These are phyloP conservation scores for Omphalotus guepiniiformis DNA, from an alignment of 768 basidiomycete genomes.

Conservation along the genomic window DNA sequence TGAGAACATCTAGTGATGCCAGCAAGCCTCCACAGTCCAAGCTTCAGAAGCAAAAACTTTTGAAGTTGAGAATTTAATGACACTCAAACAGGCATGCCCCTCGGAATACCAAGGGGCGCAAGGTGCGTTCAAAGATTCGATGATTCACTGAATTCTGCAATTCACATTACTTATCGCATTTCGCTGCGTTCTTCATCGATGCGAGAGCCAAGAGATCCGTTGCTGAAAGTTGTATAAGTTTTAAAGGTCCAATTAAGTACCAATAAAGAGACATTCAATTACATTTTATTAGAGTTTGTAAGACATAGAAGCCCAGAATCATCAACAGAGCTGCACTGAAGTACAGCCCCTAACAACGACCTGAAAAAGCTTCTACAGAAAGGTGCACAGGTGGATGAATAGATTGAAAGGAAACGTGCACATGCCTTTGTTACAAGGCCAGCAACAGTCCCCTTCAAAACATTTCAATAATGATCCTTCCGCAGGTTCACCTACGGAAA, in stretches of 20 bases:
- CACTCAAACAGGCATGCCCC: slow-evolving; percentile 76
- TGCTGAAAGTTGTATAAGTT: slow-evolving; percentile 44
- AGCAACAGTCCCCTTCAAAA: slow-evolving; percentile 29
- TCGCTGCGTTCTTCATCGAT: slow-evolving; percentile 81
- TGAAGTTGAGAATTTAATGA: slow-evolving; percentile 53
- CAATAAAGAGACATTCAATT: slow-evolving; percentile 23
- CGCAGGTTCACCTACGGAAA: slow-evolving; percentile 81
- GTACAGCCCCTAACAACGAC: slow-evolving; percentile 1
- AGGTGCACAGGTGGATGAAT: slow-evolving; percentile 46
- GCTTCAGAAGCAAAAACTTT: slow-evolving; percentile 25
- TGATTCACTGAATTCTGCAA: slow-evolving; percentile 81
- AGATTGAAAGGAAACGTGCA: slow-evolving; percentile 34
- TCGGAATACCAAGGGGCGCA: slow-evolving; percentile 73
- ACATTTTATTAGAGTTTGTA: slow-evolving; percentile 20
- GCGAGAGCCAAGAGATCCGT: slow-evolving; percentile 75
- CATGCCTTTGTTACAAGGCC: slow-evolving; percentile 26
- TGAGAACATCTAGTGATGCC: slow-evolving; percentile 22
- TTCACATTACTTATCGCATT: slow-evolving; percentile 82
- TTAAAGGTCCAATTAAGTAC: slow-evolving; percentile 20
- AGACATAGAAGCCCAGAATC: slow-evolving; percentile 23
- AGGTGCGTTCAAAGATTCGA: slow-evolving; percentile 82
- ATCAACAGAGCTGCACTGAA: slow-evolving; percentile 7
- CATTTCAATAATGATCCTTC: slow-evolving; percentile 66
- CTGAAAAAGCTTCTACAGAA: slow-evolving; percentile 23
- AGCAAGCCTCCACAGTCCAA: slow-evolving; percentile 42